A percentile compares a stretch with the other conserved stretches of the same genome.
phyloP scores from a whole-genome alignment of 2,329 filamentous ascomycete species.

The Penicillium sp. region DNA sequence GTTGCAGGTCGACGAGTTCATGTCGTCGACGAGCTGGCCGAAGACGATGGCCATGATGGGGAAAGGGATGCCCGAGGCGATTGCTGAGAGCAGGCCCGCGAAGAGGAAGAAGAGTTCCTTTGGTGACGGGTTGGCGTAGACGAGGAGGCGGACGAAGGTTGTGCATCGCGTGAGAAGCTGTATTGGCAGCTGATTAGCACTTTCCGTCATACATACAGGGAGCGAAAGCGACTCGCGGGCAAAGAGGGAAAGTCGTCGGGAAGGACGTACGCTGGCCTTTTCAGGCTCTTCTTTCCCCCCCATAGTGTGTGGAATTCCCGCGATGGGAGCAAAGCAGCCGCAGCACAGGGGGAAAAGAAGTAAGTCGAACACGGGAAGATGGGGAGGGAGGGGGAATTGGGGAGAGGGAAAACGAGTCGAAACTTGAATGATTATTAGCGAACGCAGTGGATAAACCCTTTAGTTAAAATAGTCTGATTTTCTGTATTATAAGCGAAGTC shows the following conservation, averaged over 20 bases:
- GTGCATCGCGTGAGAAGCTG: constrained; percentile 10
- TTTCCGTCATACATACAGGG: background rate
- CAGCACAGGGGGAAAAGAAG: background rate
- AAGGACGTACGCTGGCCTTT: background rate
- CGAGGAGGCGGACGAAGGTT: constrained; percentile 7
- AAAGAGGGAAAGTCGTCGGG: background rate
- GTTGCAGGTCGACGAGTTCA: constrained; percentile 39
- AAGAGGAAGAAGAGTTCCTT: constrained; percentile 35
- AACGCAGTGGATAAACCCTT: background rate
- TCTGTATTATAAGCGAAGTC: background rate
- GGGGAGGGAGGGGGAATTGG: too few species aligned
- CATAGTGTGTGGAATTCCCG: background rate
- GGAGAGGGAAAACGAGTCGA: background rate
- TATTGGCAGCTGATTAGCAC: background rate
- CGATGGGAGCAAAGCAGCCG: background rate
- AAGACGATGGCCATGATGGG: constrained; percentile 47
- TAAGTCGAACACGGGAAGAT: background rate
- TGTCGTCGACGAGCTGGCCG: constrained; percentile 45
- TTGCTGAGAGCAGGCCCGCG: constrained; percentile 36
- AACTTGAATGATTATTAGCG: background rate
- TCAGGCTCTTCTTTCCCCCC: background rate
- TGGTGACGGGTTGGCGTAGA: background rate
- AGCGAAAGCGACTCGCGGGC: background rate
- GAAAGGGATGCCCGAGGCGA: constrained; percentile 45
- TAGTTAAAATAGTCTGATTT: background rate